Conservation (phyloP, 345 rosid genomes). For the Murraya paniculata region DNA sequence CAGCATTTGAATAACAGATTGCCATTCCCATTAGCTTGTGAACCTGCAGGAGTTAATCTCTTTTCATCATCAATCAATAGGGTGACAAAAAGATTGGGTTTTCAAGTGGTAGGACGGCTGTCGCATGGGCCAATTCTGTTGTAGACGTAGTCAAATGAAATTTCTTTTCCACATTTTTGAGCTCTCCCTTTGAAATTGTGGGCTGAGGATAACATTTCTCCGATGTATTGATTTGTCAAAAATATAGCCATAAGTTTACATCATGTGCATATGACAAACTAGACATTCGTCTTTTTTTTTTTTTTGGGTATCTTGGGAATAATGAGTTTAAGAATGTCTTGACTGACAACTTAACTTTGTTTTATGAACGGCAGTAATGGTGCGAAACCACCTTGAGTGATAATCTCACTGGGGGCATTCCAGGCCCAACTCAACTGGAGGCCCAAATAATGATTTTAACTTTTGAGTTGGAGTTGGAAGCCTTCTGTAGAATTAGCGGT, state of each 20-base stretch:
- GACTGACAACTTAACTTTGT: neutral
- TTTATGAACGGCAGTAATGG: too few relatives aligned
- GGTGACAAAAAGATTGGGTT: neutral
- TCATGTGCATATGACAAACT: slow-evolving; percentile 2
- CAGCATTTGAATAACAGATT: slow-evolving; percentile 20
- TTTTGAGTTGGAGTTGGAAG: too few relatives aligned
- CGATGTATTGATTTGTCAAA: neutral
- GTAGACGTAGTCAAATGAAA: neutral
- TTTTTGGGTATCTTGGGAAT: neutral
- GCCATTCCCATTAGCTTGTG: neutral
- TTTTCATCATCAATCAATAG: neutral
- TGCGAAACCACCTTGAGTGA: neutral
- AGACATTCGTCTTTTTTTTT: neutral
- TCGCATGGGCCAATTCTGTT: neutral
- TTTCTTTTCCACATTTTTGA: neutral
- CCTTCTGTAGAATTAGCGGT: too few relatives aligned
- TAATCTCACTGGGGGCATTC: neutral
- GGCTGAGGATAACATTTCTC: slow-evolving; percentile 8
- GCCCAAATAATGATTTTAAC: neutral
- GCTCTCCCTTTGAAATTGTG: slow-evolving; percentile 12
- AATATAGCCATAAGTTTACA: slow-evolving; percentile 9
- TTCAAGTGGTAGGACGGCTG: neutral
- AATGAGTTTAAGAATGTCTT: neutral
- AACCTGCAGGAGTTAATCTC: slow-evolving; percentile 5
- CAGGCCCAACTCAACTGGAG: neutral